Conservation (phyloP, 768 basidiomycete species). For the Hemileccinum impolitum region DNA sequence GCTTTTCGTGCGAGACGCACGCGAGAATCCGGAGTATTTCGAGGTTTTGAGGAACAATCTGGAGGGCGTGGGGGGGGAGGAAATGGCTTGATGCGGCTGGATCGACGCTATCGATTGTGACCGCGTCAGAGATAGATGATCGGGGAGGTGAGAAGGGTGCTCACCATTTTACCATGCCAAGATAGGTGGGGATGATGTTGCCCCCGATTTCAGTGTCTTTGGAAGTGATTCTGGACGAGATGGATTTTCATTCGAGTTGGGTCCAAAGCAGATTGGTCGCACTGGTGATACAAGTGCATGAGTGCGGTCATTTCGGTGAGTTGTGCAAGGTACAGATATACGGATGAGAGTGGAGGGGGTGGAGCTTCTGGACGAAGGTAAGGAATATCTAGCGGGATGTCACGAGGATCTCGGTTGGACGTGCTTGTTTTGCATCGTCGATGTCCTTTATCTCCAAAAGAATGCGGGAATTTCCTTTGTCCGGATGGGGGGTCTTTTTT, state of each 20-base stretch:
- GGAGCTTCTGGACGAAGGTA: slow-evolving; percentile 52
- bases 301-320: slow-evolving; percentile 66
- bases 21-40: slow-evolving; percentile 74
- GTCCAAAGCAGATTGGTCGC: slow-evolving; percentile 66
- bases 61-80: too few relatives aligned
- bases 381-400: slow-evolving; percentile 52
- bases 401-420: slow-evolving; percentile 15
- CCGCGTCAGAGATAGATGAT: too few relatives aligned
- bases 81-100: too few relatives aligned
- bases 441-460: slow-evolving; percentile 78
- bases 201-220: too few relatives aligned
- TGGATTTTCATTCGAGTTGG: slow-evolving; percentile 75
- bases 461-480: slow-evolving; percentile 67
- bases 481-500: slow-evolving; percentile 36
- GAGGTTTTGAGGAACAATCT: slow-evolving; percentile 78
- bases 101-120: too few relatives aligned
- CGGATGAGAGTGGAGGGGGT: slow-evolving; percentile 62
- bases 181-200: slow-evolving; percentile 64
- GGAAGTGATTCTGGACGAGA: slow-evolving; percentile 34
- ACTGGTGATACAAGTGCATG: too few relatives aligned
- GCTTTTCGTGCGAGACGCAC: slow-evolving; percentile 86
- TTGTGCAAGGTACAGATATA: slow-evolving; percentile 88
- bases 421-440: slow-evolving; percentile 65
- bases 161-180: slow-evolving; percentile 96
- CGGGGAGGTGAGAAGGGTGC: too few relatives aligned